Conservation (phyloP, 208 protist species). For the Leptomonas pyrrhocoris region DNA sequence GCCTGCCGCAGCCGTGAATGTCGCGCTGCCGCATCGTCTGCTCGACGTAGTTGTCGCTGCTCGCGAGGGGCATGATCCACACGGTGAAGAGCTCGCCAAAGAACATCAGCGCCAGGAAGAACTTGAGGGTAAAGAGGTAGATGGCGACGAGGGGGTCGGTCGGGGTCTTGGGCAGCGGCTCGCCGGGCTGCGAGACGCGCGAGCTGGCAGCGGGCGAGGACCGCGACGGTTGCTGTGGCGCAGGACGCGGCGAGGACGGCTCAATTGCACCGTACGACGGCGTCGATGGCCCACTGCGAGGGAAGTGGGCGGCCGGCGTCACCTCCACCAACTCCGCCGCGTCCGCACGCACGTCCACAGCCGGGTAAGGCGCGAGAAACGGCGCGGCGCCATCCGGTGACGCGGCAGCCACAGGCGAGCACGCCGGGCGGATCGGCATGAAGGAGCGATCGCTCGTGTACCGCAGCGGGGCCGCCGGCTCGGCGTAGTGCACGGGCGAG, state of each 20-base stretch:
- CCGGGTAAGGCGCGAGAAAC: conserved; percentile 8
- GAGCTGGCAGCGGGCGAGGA: not conserved
- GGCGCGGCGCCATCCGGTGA: not conserved
- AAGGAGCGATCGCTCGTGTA: conserved; percentile 41
- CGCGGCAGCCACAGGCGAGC: conserved; percentile 2
- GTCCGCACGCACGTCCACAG: not conserved
- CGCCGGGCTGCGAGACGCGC: not conserved
- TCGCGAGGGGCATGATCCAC: conserved; percentile 73
- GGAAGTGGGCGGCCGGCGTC: not conserved
- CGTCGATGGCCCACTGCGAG: conserved; percentile 7
- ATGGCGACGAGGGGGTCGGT: conserved; percentile 81
- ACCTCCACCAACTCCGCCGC: not conserved
- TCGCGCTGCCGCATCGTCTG: conserved; percentile 52
- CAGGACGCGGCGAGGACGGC: not conserved
- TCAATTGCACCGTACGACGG: conserved; percentile 32
- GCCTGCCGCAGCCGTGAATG: conserved; percentile 45
- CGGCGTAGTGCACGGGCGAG: conserved; percentile 21
- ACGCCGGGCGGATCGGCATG: conserved; percentile 22
- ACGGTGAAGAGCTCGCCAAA: conserved; percentile 60
- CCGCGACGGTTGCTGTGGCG: not conserved
- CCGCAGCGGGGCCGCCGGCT: conserved; percentile 7
- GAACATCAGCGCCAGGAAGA: conserved; percentile 67
- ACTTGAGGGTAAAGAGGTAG: conserved; percentile 82
- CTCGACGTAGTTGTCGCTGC: conserved; percentile 49
- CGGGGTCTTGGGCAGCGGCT: conserved; percentile 44